Percentiles rank a stretch among this genome's conserved stretches.
Conservation (phyloP, 164 flowering plant species). For the Stephania cephalantha region DNA sequence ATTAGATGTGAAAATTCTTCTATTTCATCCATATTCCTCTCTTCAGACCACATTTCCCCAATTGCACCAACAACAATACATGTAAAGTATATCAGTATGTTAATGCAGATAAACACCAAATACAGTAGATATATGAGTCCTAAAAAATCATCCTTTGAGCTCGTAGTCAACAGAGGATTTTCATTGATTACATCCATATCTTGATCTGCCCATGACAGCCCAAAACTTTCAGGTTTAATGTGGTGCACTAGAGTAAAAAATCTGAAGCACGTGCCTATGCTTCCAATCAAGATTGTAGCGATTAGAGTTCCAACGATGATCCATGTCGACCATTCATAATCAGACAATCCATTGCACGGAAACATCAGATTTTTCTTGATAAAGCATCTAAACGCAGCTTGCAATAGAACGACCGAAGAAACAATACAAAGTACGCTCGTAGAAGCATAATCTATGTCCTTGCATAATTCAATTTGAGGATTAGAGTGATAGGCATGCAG, state of each 20-base stretch:
- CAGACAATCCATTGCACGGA: background rate
- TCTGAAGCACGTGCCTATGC: background rate
- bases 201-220: background rate
- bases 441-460: background rate
- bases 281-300: background rate
- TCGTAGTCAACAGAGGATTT: background rate
- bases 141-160: background rate
- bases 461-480: background rate
- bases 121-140: no score
- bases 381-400: background rate
- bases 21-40: no score
- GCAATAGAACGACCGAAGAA: background rate
- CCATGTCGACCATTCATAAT: background rate
- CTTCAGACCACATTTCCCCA: no score
- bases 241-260: background rate
- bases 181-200: background rate
- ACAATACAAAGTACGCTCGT: background rate
- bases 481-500: background rate
- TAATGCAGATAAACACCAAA: no score
- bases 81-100: no score
- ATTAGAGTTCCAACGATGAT: background rate
- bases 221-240: no score
- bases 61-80: no score
- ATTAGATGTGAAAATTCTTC: no score
- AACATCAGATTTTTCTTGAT: background rate